Percentiles rank a stretch among this genome's conserved stretches.
Conservation (phyloP, 345 rosid species). For the Lumnitzera racemosa region DNA sequence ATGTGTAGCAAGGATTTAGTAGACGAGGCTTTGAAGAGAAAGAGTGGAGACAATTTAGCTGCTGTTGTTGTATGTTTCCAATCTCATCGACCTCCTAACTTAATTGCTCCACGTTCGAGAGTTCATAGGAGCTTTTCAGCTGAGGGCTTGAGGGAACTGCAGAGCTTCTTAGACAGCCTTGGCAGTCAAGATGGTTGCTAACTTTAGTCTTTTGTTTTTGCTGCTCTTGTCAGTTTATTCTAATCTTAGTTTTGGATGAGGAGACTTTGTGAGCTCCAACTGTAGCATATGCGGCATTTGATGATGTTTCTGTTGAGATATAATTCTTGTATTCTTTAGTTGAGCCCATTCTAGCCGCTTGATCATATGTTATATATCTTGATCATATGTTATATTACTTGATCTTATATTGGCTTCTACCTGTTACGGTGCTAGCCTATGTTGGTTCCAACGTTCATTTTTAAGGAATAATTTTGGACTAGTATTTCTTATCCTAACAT, state of each 20-base stretch:
- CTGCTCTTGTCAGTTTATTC: constrained; percentile 17
- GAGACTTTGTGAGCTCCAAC: constrained; percentile 19
- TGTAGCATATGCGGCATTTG: constrained; percentile 41
- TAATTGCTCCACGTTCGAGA: constrained; percentile 53
- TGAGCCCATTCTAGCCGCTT: no score
- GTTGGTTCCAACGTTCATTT: no score
- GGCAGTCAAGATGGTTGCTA: constrained; percentile 21
- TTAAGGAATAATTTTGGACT: no score
- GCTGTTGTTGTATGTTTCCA: constrained; percentile 75
- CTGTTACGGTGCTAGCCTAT: no score
- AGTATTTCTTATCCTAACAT: no score
- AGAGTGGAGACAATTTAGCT: constrained; percentile 70
- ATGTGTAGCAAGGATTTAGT: constrained; percentile 70
- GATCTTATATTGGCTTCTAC: no score
- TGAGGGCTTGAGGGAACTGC: constrained; percentile 63
- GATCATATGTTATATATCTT: no score
- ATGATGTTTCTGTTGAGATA: no score
- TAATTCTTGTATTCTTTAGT: no score
- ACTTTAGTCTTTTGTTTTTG: constrained; percentile 1
- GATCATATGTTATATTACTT: no score
- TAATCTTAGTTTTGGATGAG: constrained; percentile 1
- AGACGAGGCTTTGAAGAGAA: constrained; percentile 81
- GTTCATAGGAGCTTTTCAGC: constrained; percentile 75
- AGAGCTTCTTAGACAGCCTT: constrained; percentile 57
- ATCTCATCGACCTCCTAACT: constrained; percentile 58